These are phyloP conservation scores for Cruciata laevipes DNA, from an alignment of 257 asterid species.

Conservation along the genomic window DNA sequence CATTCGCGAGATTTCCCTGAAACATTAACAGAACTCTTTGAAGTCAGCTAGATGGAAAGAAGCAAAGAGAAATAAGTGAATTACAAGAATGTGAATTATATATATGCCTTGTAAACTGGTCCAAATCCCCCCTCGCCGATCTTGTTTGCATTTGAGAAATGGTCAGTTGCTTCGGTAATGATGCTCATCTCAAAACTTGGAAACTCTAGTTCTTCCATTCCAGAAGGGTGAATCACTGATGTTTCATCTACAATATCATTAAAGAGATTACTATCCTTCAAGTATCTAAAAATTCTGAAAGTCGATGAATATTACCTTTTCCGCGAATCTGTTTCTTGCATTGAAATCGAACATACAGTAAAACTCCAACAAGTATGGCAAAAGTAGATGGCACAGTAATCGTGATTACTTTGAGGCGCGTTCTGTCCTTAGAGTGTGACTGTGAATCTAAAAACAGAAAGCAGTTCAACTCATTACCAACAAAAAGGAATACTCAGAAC, in stretches of 20 bases:
- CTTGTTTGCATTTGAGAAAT: conserved; percentile 8
- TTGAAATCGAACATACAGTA: neutral
- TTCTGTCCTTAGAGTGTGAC: neutral
- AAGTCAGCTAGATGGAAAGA: neutral
- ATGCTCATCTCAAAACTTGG: conserved; percentile 1
- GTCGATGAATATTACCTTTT: neutral
- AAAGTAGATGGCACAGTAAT: neutral
- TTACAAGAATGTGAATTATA: neutral
- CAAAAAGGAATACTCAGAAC: no score
- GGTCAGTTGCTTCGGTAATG: conserved; percentile 12
- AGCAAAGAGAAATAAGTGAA: neutral
- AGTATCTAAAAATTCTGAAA: neutral
- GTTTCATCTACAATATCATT: neutral
- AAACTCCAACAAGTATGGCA: neutral
- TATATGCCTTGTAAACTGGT: conserved; percentile 13
- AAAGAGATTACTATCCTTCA: neutral
- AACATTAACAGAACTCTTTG: neutral
- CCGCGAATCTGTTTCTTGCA: neutral
- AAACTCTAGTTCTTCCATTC: conserved; percentile 10
- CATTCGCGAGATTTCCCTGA: conserved; percentile 12
- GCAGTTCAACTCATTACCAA: no score
- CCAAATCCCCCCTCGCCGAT: conserved; percentile 23
- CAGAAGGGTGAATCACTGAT: neutral
- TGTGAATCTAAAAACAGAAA: neutral
- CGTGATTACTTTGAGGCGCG: neutral